Conservation (phyloP, 305 asterid species). For the Nicotiana rustica region DNA sequence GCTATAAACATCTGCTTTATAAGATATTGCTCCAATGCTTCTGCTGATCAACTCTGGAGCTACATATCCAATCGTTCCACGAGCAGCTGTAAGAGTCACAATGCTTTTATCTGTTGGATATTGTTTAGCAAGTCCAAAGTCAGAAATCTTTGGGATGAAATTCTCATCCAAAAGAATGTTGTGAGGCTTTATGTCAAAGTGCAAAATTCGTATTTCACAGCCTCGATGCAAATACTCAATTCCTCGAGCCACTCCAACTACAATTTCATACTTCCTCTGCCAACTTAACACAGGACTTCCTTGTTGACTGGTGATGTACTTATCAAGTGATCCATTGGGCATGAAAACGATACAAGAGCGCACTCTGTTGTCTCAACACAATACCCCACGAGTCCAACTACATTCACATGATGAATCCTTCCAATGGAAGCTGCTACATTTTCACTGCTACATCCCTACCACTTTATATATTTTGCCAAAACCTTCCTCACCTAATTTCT, state of each 20-base stretch:
- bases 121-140: constrained; percentile 34
- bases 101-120: constrained; percentile 36
- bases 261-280: constrained; percentile 28
- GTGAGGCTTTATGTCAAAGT: constrained; percentile 32
- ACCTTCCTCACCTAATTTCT: constrained; percentile 28
- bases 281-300: background rate
- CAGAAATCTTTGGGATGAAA: constrained; percentile 33
- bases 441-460: constrained; percentile 13
- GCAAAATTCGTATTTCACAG: constrained; percentile 18
- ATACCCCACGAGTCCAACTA: constrained; percentile 1
- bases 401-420: constrained; percentile 37
- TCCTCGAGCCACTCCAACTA: constrained; percentile 20
- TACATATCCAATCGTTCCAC: constrained; percentile 41
- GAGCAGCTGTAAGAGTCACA: constrained; percentile 40
- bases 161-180: constrained; percentile 29
- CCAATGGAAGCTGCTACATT: constrained; percentile 4
- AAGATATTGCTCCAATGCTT: constrained; percentile 34
- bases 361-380: constrained; percentile 19
- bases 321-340: constrained; percentile 26
- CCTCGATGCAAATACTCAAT: constrained; percentile 36
- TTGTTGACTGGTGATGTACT: background rate
- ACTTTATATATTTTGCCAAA: constrained; percentile 26
- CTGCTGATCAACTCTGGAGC: constrained; percentile 38
- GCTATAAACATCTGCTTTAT: constrained; percentile 21
- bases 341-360: constrained; percentile 29